phyloP scores from a whole-genome alignment of 2,329 filamentous ascomycete genomes.

The Verticillium isaacii region DNA sequence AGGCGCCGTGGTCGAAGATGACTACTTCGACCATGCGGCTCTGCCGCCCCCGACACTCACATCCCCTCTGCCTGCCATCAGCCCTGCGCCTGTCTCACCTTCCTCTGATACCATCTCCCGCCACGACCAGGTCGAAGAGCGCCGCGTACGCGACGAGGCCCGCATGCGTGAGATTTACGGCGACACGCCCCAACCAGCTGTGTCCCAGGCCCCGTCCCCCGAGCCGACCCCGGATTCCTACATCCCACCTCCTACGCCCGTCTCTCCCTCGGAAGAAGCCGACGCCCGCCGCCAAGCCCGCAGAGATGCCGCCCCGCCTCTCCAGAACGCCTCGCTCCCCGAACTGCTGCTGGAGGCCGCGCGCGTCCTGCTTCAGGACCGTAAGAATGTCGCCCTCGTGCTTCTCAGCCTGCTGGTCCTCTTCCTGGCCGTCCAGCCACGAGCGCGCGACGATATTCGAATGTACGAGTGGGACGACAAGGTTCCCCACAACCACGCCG shows the following conservation, averaged over 20 bases:
- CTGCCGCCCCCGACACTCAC: neutral
- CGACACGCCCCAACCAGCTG: conserved; percentile 16
- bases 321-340: conserved; percentile 42
- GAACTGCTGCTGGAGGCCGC: conserved; percentile 50
- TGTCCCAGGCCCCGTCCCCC: conserved; percentile 6
- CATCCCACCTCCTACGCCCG: conserved; percentile 8
- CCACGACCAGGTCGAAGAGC: conserved; percentile 24
- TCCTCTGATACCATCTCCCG: conserved; percentile 7
- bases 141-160: conserved; percentile 40
- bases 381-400: conserved; percentile 55
- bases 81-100: conserved; percentile 1
- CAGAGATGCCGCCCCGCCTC: conserved; percentile 5
- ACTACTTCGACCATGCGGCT: neutral
- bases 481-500: neutral
- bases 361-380: conserved; percentile 50
- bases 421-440: conserved; percentile 34
- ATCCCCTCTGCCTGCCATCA: conserved; percentile 1
- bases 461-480: conserved; percentile 15
- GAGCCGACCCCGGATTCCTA: neutral
- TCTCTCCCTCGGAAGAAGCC: conserved; percentile 19
- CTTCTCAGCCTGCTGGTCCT: conserved; percentile 50
- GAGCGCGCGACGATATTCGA: conserved; percentile 17
- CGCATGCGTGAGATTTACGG: conserved; percentile 52
- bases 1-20: neutral
- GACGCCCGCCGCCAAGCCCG: conserved; percentile 25